phyloP scores from a whole-genome alignment of 768 basidiomycete species.

The Cyclocybe cylindracea region DNA sequence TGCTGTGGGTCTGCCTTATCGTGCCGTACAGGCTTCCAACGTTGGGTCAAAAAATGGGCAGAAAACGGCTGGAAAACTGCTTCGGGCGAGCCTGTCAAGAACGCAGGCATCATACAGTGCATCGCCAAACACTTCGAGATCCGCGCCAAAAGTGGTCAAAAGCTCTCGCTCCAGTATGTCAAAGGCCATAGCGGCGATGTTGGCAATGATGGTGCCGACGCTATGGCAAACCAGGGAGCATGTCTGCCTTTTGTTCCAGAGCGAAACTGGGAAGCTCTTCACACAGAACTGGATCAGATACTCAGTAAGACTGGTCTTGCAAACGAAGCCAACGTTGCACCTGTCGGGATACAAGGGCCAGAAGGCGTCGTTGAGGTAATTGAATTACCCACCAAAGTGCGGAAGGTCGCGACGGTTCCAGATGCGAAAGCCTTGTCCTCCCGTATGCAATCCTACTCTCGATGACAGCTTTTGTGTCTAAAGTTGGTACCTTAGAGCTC shows the following conservation, averaged over 20 bases:
- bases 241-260: constrained; percentile 41
- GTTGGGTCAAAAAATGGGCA: constrained; percentile 74
- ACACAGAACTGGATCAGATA: constrained; percentile 15
- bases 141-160: constrained; percentile 52
- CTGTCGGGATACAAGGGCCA: constrained; percentile 1
- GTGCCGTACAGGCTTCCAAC: constrained; percentile 54
- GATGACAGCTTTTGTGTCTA: too few relatives aligned
- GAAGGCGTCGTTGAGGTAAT: neutral
- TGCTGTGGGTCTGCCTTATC: constrained; percentile 2
- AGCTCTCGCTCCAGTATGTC: constrained; percentile 69
- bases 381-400: neutral
- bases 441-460: neutral
- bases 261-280: constrained; percentile 56
- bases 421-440: neutral
- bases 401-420: neutral
- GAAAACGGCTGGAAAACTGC: constrained; percentile 49
- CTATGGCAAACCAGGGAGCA: constrained; percentile 63
- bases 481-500: too few relatives aligned
- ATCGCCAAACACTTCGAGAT: constrained; percentile 59
- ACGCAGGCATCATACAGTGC: constrained; percentile 71
- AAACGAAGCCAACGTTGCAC: neutral
- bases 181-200: constrained; percentile 73
- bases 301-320: neutral
- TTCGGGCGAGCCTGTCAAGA: constrained; percentile 64
- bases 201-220: constrained; percentile 90